phyloP scores from a whole-genome alignment of 108 stramenopile species.

The Cyclotella choctawhatcheeana region DNA sequence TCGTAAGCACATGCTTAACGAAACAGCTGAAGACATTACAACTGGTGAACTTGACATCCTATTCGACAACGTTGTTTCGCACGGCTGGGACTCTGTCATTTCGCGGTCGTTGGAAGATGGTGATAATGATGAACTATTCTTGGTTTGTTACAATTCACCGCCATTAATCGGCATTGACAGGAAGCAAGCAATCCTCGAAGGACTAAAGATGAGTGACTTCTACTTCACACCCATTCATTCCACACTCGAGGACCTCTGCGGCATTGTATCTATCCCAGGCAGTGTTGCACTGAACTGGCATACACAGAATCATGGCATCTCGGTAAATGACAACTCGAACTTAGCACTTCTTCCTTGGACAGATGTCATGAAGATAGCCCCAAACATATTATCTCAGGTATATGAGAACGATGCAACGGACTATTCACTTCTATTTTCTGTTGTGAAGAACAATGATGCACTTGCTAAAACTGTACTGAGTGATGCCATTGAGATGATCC shows the following conservation, averaged over 20 bases:
- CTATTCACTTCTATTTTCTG: not conserved
- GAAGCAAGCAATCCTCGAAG: not conserved
- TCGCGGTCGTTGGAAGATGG: no score
- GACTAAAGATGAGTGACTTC: not conserved
- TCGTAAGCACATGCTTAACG: no score
- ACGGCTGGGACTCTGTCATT: no score
- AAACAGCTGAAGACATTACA: no score
- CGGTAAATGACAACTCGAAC: not conserved
- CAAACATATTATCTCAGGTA: not conserved
- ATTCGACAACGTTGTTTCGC: no score
- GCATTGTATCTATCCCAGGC: not conserved
- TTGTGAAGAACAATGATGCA: not conserved
- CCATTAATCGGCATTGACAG: not conserved
- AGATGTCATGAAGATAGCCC: slow-evolving; percentile 15
- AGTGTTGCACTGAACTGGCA: not conserved
- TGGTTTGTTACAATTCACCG: not conserved
- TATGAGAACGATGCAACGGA: not conserved
- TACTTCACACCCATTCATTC: slow-evolving; percentile 15
- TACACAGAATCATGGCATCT: not conserved
- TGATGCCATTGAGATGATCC: slow-evolving; percentile 1
- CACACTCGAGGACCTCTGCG: slow-evolving; percentile 6
- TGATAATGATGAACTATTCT: no score
- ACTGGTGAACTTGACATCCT: no score
- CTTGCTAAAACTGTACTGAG: not conserved
- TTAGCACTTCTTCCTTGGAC: slow-evolving; percentile 17